Evolutionary conservation across 805 yeast species (phyloP), one percentile per base, ranked within the genome.

Genomic region (Lipomyces orientalis): DNA sequence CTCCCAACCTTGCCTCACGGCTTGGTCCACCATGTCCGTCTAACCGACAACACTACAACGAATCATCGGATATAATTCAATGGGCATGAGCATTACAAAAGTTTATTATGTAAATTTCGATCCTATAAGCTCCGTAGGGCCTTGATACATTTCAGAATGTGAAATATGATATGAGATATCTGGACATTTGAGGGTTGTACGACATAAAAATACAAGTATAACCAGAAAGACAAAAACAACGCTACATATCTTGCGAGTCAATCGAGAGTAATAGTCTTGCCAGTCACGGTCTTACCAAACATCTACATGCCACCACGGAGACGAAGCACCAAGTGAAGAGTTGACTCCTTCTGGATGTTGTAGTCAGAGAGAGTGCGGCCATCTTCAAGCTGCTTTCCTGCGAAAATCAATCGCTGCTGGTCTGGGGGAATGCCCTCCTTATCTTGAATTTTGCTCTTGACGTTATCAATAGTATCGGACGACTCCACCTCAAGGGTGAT

Each of bases 341-440:
- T 88, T 67, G 97, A 91, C 83, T 92, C 97, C 86, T 92, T 92
- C 84, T 92, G 97, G 80, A 91, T 91, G 88, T 91, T 92, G 89
- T 91, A 92, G 82, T 92, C 97, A 62, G 97, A 90, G 73, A 92
- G 84, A 61, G 97, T 92, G 85, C 97, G 90, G 75, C 97, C 97
- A 76, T 92, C 97, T 84, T 92, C 97, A 75, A 92, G 85, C 83
- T 92, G 97, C 85, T 92, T 92, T 86, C 97, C 97, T 75, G 97
- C 97, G 78, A 92, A 92, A 83, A 92, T 92, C 77, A 92, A 85
- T 84, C 97, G 88, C 84, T 92, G 97, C 82, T 92, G 97, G 85
- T 92, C 97, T 75, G 97, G 97, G 77, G 97, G 97, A 76, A 92
- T 92, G 76, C 97, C 97, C 82, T 91, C 97, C 86, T 92, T 92